phyloP scores from a whole-genome alignment of 2,329 filamentous ascomycete species.

The Botrytis sinoallii region DNA sequence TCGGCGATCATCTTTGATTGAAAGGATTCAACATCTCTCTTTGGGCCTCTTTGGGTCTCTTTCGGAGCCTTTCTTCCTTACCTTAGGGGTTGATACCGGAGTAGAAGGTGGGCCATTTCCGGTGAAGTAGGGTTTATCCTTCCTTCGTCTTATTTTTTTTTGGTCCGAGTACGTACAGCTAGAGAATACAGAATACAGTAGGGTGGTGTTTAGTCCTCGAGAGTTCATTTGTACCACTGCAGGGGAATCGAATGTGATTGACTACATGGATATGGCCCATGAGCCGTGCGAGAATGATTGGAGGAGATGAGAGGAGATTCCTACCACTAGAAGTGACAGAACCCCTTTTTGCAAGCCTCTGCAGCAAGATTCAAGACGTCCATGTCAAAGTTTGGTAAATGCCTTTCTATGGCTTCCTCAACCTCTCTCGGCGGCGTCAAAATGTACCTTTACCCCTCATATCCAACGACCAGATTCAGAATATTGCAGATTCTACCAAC shows the following conservation, averaged over 20 bases:
- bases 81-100: background rate
- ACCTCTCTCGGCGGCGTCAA: slow-evolving; percentile 1
- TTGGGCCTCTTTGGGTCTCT: too few species aligned
- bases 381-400: background rate
- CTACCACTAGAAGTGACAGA: background rate
- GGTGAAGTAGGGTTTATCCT: background rate
- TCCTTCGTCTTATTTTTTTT: background rate
- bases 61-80: background rate
- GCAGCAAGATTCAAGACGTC: background rate
- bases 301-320: background rate
- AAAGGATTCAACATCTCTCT: too few species aligned
- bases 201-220: background rate
- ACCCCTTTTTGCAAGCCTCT: background rate
- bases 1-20: background rate
- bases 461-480: background rate
- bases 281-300: slow-evolving; percentile 5
- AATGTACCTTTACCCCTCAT: background rate
- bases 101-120: background rate
- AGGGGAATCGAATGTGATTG: background rate
- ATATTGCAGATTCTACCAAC: background rate
- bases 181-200: background rate
- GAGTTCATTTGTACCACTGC: background rate
- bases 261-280: background rate
- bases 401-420: background rate
- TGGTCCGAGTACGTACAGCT: too few species aligned